phyloP scores from a whole-genome alignment of 2,329 filamentous ascomycete genomes.

The Xylariaceae sp. region DNA sequence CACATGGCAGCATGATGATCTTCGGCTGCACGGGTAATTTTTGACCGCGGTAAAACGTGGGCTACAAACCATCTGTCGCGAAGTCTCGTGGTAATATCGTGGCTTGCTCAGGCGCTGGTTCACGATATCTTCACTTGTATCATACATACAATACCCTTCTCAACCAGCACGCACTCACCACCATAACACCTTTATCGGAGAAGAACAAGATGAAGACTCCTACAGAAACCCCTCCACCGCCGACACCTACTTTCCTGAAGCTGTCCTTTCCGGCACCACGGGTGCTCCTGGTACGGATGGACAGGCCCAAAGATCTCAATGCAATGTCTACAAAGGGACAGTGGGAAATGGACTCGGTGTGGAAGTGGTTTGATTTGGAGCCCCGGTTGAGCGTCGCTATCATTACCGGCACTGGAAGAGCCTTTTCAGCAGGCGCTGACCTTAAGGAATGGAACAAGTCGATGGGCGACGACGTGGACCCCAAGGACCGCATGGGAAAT shows the following conservation, averaged over 20 bases:
- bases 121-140: neutral
- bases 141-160: neutral
- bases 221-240: conserved; percentile 31
- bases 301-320: conserved; percentile 33
- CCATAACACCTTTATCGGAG: neutral
- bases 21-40: conserved; percentile 1
- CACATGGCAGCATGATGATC: neutral
- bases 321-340: conserved; percentile 39
- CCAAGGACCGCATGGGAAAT: conserved; percentile 13
- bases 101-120: neutral
- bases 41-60: conserved; percentile 10
- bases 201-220: conserved; percentile 16
- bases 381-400: conserved; percentile 25
- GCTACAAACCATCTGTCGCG: too few relatives aligned
- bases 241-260: conserved; percentile 31
- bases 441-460: conserved; percentile 26
- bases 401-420: conserved; percentile 25
- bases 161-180: neutral
- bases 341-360: conserved; percentile 38
- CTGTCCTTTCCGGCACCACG: conserved; percentile 38
- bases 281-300: conserved; percentile 38
- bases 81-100: conserved; percentile 2
- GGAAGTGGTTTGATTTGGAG: conserved; percentile 27
- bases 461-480: conserved; percentile 22
- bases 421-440: conserved; percentile 25